Percentiles rank a stretch among this genome's conserved stretches.
These are phyloP conservation scores for Sanguinoderma infundibulare DNA, from an alignment of 1,284 basidiomycete genomes.

Conservation along the genomic window DNA sequence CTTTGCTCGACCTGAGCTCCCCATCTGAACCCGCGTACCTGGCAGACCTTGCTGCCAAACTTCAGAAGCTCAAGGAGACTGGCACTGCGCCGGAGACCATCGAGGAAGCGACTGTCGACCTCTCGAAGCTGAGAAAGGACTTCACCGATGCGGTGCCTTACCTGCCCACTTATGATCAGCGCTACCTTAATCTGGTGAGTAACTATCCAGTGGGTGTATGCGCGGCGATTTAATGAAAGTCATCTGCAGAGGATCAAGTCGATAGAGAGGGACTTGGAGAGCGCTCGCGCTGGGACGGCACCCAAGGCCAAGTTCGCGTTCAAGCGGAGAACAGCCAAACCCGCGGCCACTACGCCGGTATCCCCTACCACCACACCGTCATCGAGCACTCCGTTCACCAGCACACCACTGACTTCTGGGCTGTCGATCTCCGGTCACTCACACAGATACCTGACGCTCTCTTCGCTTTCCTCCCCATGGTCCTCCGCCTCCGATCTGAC, in stretches of 20 bases:
- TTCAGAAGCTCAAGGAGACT: constrained; percentile 34
- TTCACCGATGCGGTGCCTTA: constrained; percentile 64
- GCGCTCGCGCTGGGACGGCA: constrained; percentile 45
- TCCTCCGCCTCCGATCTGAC: constrained; percentile 51
- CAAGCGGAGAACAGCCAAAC: constrained; percentile 53
- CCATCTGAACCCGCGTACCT: constrained; percentile 14
- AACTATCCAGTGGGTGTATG: constrained; percentile 40
- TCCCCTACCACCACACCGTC: background rate
- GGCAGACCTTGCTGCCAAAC: constrained; percentile 45
- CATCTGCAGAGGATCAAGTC: constrained; percentile 45
- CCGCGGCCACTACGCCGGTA: constrained; percentile 27
- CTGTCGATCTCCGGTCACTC: constrained; percentile 26
- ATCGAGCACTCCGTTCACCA: background rate
- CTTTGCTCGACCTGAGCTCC: constrained; percentile 10
- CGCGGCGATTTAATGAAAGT: constrained; percentile 31
- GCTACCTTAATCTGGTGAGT: constrained; percentile 70
- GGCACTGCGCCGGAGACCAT: constrained; percentile 17
- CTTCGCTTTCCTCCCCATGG: constrained; percentile 32
- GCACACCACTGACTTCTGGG: constrained; percentile 15
- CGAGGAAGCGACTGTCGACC: constrained; percentile 30
- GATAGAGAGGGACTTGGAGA: constrained; percentile 22
- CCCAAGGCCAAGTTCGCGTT: constrained; percentile 74
- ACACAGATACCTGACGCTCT: constrained; percentile 27
- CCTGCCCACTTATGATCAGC: constrained; percentile 76
- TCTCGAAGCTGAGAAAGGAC: constrained; percentile 57